Conservation (phyloP, 139 green algal genomes). For the Mychonastes homosphaera region DNA sequence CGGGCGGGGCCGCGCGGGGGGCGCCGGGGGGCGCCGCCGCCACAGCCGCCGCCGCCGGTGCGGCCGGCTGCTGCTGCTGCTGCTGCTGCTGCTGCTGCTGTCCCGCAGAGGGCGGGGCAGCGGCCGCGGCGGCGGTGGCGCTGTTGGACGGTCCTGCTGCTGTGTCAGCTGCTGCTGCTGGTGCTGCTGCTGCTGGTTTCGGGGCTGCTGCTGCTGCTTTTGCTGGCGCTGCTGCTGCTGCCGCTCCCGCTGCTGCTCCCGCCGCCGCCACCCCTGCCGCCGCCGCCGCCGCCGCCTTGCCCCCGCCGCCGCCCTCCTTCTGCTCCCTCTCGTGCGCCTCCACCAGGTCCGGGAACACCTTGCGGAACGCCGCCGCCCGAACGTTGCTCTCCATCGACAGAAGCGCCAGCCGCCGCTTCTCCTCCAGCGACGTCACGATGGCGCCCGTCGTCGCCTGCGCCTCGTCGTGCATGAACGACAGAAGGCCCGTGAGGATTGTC, state of each 20-base stretch:
- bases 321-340: conserved; percentile 28
- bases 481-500: conserved; percentile 63
- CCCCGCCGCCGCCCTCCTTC: conserved; percentile 3
- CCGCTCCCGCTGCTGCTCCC: conserved; percentile 1
- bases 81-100: neutral
- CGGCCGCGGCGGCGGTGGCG: neutral
- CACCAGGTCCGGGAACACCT: conserved; percentile 66
- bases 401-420: conserved; percentile 37
- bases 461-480: conserved; percentile 71
- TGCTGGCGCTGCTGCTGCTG: neutral
- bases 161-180: neutral
- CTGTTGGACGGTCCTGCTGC: neutral
- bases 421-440: conserved; percentile 29
- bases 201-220: conserved; percentile 1
- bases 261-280: too few relatives aligned
- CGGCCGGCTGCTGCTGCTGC: conserved; percentile 4
- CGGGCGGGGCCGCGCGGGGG: neutral
- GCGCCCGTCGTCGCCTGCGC: conserved; percentile 40
- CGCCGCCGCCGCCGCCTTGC: too few relatives aligned
- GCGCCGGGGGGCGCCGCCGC: neutral
- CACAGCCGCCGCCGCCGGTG: neutral
- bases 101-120: neutral
- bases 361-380: conserved; percentile 56
- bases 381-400: conserved; percentile 58
- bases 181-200: neutral